phyloP scores from a whole-genome alignment of 805 yeast genomes.

The Candida easanensis region DNA sequence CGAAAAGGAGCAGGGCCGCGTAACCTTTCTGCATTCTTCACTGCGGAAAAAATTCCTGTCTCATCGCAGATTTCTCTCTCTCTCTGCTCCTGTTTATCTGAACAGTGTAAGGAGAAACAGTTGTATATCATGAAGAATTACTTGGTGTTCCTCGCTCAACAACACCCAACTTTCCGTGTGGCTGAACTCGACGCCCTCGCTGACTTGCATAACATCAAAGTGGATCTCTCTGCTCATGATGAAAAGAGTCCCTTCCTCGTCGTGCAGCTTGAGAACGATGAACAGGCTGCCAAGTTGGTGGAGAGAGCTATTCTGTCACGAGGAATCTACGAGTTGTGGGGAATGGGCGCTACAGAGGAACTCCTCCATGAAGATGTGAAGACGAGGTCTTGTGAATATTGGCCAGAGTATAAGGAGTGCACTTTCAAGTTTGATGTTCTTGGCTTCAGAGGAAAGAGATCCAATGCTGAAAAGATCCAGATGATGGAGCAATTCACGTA shows the following conservation, averaged over 20 bases:
- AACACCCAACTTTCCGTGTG: conserved; percentile 70
- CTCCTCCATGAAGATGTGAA: conserved; percentile 51
- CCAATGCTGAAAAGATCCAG: conserved; percentile 47
- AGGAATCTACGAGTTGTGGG: conserved; percentile 85
- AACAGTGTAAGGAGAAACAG: neutral
- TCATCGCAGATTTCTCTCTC: too few species aligned
- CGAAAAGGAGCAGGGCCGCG: neutral
- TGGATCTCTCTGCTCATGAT: conserved; percentile 60
- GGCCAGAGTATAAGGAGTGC: conserved; percentile 34
- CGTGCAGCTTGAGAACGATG: conserved; percentile 63
- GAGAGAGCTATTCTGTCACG: conserved; percentile 66
- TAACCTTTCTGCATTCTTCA: neutral
- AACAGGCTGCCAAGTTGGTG: conserved; percentile 62
- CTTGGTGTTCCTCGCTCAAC: conserved; percentile 81
- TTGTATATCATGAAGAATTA: conserved; percentile 48
- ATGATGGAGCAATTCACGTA: conserved; percentile 72
- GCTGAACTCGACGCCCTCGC: conserved; percentile 89
- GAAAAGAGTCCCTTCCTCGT: conserved; percentile 67
- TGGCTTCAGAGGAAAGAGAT: conserved; percentile 69
- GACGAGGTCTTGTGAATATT: conserved; percentile 27
- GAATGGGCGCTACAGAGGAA: conserved; percentile 55
- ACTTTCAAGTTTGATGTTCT: conserved; percentile 81
- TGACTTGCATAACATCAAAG: conserved; percentile 47
- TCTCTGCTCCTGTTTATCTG: neutral
- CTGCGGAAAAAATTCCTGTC: neutral